These are phyloP conservation scores for Solanum virginianum DNA, from an alignment of 257 asterid genomes.

Conservation along the genomic window DNA sequence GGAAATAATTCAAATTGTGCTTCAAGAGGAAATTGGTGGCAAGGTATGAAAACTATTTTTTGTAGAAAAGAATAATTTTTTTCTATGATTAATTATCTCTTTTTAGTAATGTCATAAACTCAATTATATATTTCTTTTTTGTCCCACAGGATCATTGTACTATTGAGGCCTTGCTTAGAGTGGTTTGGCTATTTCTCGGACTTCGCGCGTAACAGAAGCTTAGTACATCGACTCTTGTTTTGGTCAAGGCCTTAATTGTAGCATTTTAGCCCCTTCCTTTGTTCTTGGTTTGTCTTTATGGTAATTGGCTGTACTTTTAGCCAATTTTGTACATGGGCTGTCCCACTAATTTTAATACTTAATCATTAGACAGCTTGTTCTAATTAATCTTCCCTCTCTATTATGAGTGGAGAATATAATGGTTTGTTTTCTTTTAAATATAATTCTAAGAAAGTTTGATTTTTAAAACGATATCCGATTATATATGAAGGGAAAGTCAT, in stretches of 20 bases:
- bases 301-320: not conserved
- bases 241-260: not conserved
- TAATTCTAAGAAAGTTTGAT: not conserved
- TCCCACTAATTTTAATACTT: not conserved
- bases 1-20: constrained; percentile 43
- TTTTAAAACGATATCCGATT: not conserved
- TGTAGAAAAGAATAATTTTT: not conserved
- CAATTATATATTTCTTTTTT: not conserved
- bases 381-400: not conserved
- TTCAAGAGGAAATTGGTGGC: constrained; percentile 91
- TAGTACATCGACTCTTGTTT: not conserved
- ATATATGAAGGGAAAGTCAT: not conserved
- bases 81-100: not conserved
- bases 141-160: constrained; percentile 56
- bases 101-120: not conserved
- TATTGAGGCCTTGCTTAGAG: constrained; percentile 14
- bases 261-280: not conserved
- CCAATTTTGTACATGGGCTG: not conserved
- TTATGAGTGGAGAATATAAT: not conserved
- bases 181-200: not conserved
- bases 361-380: not conserved
- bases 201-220: not conserved
- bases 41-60: constrained; percentile 23
- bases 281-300: not conserved
- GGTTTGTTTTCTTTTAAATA: not conserved